Base-by-base conservation (phyloP, 331 rosid species). In the Telfairia occidentalis region DNA sequence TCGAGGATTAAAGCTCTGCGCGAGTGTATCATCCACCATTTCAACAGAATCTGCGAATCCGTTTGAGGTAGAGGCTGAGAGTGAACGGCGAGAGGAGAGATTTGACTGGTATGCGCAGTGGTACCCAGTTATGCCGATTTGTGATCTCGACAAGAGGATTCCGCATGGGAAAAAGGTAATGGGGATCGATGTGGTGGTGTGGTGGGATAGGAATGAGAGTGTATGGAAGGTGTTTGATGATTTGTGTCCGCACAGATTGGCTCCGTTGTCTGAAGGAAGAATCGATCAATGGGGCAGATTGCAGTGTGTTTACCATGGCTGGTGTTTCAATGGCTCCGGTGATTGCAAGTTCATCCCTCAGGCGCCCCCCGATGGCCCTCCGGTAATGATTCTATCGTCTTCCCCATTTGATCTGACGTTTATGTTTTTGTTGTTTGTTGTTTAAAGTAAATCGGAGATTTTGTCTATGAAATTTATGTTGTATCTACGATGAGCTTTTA, bases 281-380 rank as follows among this genome's bases (percentile, higher is more conserved):
- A 93, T 93, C 57, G 98, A 93, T 83, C 94, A 87, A 57, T 86
- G 94, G 97, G 98, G 98, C 1, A 85, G 98, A 71, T 80, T 93
- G 85, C 97, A 90, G 81, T 90, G 98, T 78, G 98, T 93, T 32
- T 93, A 90, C 59, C 97, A 93, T 82, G 98, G 98, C 50, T 93
- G 97, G 97, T 93, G 97, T 76, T 93, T 93, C 48, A 84, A 86
- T 85, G 97, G 98, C 78, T 83, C 90, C 23, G 98, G 97, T 19
- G 85, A 85, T 30, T 90, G 98, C 81, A 86, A 89, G 74, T 64
- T 91, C 66, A 93, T 93, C 84, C 98, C 97, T 67, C 98, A 93
- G 73, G 95, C 91, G 37, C 91, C 94, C 45, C 79, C 72, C 3
- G 92, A 91, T 5, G 97, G 96, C 55, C 92, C 98, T 82, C 96